phyloP scores from a whole-genome alignment of 73 alveolate species.

The Symbiodinium pilosum region DNA sequence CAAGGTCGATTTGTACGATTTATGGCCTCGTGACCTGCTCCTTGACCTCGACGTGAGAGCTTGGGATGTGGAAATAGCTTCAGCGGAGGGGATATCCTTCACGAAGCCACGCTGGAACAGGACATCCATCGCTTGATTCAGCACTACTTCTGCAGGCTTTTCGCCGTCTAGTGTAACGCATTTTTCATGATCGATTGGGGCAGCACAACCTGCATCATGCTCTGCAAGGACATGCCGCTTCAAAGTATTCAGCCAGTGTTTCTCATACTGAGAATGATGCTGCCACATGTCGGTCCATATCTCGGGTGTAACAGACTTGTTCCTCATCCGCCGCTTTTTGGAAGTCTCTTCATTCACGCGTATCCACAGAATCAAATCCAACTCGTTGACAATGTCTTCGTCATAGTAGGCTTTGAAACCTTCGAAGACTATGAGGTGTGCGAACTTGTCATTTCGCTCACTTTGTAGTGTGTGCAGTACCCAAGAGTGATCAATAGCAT shows the following conservation, averaged over 20 bases:
- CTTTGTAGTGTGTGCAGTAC: constrained; percentile 4
- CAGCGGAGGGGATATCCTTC: too few species aligned
- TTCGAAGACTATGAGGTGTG: constrained; percentile 61
- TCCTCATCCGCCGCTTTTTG: constrained; percentile 35
- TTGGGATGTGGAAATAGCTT: not conserved
- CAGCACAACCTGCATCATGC: not conserved
- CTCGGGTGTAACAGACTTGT: not conserved
- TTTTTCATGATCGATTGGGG: not conserved
- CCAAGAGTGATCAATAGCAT: constrained; percentile 33
- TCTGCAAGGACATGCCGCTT: not conserved
- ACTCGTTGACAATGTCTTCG: constrained; percentile 10
- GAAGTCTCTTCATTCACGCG: constrained; percentile 38
- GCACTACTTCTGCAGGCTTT: not conserved
- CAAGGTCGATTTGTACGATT: too few species aligned
- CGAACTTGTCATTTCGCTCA: constrained; percentile 8
- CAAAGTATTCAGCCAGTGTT: not conserved
- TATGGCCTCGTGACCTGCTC: constrained; percentile 12
- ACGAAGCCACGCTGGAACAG: not conserved
- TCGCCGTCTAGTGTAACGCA: constrained; percentile 10
- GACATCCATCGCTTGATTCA: not conserved
- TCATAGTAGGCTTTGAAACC: constrained; percentile 65
- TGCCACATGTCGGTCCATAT: not conserved
- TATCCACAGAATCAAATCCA: constrained; percentile 50
- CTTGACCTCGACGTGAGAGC: not conserved
- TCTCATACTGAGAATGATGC: not conserved